Conservation (phyloP, 805 yeast genomes). For the Metschnikowia shivogae region DNA sequence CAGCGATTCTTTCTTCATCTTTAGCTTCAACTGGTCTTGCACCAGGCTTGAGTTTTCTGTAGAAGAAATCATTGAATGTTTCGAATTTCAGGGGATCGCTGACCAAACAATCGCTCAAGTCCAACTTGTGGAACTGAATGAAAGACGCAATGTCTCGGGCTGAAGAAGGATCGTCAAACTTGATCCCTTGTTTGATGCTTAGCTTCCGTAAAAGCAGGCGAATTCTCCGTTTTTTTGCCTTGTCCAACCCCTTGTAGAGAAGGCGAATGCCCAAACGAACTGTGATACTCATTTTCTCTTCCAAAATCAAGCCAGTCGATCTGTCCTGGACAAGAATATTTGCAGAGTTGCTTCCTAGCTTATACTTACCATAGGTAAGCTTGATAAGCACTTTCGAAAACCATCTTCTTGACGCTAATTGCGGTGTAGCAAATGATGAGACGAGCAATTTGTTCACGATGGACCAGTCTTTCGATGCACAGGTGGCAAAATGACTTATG, state of each 20-base stretch:
- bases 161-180: slow-evolving; percentile 72
- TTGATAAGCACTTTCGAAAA: slow-evolving; percentile 77
- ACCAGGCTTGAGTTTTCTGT: slow-evolving; percentile 66
- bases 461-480: slow-evolving; percentile 76
- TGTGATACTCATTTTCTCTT: slow-evolving; percentile 87
- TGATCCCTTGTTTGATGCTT: slow-evolving; percentile 77
- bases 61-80: slow-evolving; percentile 88
- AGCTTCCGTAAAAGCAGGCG: slow-evolving; percentile 58
- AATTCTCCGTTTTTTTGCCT: slow-evolving; percentile 56
- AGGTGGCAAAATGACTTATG: slow-evolving; percentile 82
- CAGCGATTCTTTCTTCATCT: slow-evolving; percentile 45
- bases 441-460: slow-evolving; percentile 59
- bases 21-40: slow-evolving; percentile 68
- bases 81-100: slow-evolving; percentile 46
- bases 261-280: slow-evolving; percentile 85
- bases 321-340: slow-evolving; percentile 93
- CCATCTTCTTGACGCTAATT: slow-evolving; percentile 86
- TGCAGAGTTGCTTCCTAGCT: slow-evolving; percentile 81
- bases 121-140: slow-evolving; percentile 76
- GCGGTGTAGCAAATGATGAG: slow-evolving; percentile 71
- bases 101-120: slow-evolving; percentile 61
- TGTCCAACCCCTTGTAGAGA: slow-evolving; percentile 69
- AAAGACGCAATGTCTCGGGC: slow-evolving; percentile 67
- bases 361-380: slow-evolving; percentile 82
- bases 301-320: slow-evolving; percentile 79